Conservation (phyloP, 2,329 filamentous ascomycete genomes). For the Xylaria polymorpha region DNA sequence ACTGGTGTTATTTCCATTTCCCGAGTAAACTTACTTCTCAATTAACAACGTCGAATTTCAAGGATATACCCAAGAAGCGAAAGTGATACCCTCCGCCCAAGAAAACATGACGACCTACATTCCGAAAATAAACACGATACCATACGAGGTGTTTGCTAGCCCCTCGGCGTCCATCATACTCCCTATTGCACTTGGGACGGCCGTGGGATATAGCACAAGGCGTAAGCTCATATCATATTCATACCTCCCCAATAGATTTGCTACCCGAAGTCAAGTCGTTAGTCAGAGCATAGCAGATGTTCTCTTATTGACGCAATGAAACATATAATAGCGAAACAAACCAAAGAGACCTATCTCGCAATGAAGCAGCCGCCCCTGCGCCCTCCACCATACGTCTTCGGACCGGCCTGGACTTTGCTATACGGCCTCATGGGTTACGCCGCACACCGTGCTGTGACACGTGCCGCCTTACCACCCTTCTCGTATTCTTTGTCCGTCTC, state of each 20-base stretch:
- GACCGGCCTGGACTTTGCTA: constrained; percentile 73
- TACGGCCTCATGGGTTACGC: constrained; percentile 89
- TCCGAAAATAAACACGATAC: constrained; percentile 77
- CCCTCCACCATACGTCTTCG: constrained; percentile 71
- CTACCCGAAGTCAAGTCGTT: not conserved
- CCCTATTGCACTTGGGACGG: constrained; percentile 77
- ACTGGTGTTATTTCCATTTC: not conserved
- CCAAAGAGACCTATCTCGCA: constrained; percentile 70
- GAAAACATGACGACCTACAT: constrained; percentile 80
- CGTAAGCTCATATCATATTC: constrained; percentile 60
- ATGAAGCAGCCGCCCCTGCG: constrained; percentile 75
- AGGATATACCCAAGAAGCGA: not conserved
- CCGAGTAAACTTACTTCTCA: not conserved
- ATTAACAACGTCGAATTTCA: not conserved
- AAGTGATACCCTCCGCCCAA: not conserved
- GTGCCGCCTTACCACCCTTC: constrained; percentile 68
- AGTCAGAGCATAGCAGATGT: constrained; percentile 6
- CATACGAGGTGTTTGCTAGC: constrained; percentile 75
- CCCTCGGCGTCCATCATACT: constrained; percentile 80
- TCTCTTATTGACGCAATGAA: constrained; percentile 20
- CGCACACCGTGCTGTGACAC: constrained; percentile 78
- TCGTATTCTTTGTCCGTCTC: constrained; percentile 44
- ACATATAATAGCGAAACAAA: constrained; percentile 61
- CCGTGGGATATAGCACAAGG: constrained; percentile 75
- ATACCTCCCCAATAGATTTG: not conserved